A percentile compares a stretch with the other conserved stretches of the same genome.
Evolutionary conservation across 179 eudicot genomes (phyloP).

Genomic region (Nepenthes alata): DNA sequence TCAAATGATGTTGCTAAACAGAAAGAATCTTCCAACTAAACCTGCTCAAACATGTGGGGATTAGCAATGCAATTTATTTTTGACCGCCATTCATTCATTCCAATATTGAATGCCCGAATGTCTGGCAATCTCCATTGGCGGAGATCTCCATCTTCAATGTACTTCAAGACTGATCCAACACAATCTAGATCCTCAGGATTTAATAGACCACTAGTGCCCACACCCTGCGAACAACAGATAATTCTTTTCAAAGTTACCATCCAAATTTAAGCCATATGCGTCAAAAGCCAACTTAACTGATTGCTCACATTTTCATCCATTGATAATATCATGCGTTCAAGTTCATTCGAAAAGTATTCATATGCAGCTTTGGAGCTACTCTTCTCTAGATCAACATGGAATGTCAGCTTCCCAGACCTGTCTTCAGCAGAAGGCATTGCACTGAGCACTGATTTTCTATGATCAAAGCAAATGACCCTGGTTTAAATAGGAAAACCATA

Average conservation of each 20-base stretch:
- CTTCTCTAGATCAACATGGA: conserved; percentile 52
- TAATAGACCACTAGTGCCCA: conserved; percentile 23
- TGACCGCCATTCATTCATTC: conserved; percentile 50
- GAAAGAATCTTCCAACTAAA: conserved; percentile 13
- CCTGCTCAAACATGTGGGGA: conserved; percentile 71
- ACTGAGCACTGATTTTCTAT: conserved; percentile 39
- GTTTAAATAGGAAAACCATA: conserved; percentile 7
- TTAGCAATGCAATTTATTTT: conserved; percentile 66
- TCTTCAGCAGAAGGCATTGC: conserved; percentile 22
- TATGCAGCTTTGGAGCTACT: conserved; percentile 72
- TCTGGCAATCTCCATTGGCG: conserved; percentile 54
- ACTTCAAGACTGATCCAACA: conserved; percentile 48
- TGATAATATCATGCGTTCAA: conserved; percentile 17
- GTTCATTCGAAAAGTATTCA: conserved; percentile 48
- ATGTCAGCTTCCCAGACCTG: conserved; percentile 28
- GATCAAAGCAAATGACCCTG: conserved; percentile 74
- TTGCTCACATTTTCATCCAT: conserved; percentile 25
- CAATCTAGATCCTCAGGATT: conserved; percentile 25
- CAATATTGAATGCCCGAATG: conserved; percentile 49
- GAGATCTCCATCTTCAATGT: conserved; percentile 74
- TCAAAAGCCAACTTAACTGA: neutral
- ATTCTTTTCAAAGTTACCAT: neutral
- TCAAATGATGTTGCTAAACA: neutral
- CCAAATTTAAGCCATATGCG: neutral
- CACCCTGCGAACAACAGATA: conserved; percentile 25